A percentile compares a stretch with the other conserved stretches of the same genome.
phyloP scores from a whole-genome alignment of 257 asterid genomes.

The Leonotis leonurus region DNA sequence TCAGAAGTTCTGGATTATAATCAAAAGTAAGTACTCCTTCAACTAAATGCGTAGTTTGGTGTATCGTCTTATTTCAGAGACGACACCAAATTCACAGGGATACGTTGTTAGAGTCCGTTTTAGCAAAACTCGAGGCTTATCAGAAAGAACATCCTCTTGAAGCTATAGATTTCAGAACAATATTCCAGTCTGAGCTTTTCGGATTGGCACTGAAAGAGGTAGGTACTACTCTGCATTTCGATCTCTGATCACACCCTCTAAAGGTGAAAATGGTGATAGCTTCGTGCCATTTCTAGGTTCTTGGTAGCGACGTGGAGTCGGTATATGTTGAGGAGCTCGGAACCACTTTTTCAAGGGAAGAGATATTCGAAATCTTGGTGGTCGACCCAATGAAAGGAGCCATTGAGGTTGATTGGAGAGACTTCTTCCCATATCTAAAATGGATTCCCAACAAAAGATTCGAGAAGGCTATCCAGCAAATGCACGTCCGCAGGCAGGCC shows the following conservation, averaged over 20 bases:
- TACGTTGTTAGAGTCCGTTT: constrained; percentile 33
- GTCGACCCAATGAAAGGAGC: constrained; percentile 74
- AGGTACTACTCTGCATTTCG: neutral
- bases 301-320: constrained; percentile 62
- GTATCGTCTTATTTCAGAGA: constrained; percentile 63
- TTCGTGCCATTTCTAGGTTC: constrained; percentile 17
- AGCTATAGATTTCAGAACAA: constrained; percentile 52
- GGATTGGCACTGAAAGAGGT: constrained; percentile 66
- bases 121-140: constrained; percentile 26
- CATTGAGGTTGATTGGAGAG: constrained; percentile 95
- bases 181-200: constrained; percentile 69
- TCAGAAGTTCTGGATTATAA: neutral
- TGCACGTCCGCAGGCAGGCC: constrained; percentile 40
- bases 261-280: no score
- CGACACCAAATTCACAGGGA: constrained; percentile 60
- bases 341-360: constrained; percentile 35
- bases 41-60: no score
- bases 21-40: no score
- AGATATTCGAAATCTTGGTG: constrained; percentile 52
- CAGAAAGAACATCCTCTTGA: constrained; percentile 31
- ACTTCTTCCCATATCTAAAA: constrained; percentile 68
- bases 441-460: constrained; percentile 74
- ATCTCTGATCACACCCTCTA: no score
- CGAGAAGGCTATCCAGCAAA: constrained; percentile 37
- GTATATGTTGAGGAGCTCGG: constrained; percentile 57